Conservation (phyloP, 371 early-diverging fungal species). For the Zopfochytrium polystomum region DNA sequence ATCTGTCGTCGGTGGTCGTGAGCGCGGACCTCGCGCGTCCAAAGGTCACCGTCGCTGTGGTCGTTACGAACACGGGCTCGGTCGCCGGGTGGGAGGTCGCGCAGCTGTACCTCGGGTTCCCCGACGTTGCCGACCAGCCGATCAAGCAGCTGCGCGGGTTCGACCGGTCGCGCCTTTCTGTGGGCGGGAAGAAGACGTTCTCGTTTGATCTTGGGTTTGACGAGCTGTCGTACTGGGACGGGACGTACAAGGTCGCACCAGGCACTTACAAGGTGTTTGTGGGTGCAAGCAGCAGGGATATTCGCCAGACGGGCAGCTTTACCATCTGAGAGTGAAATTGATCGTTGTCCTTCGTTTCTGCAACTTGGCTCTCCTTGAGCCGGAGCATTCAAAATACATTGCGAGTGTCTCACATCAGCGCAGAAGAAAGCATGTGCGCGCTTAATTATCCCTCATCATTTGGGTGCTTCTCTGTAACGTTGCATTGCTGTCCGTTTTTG, state of each 20-base stretch:
- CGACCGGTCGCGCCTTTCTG: conserved; percentile 42
- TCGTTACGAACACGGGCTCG: conserved; percentile 47
- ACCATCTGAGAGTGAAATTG: too few relatives aligned
- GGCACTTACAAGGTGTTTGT: conserved; percentile 48
- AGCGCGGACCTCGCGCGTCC: not conserved
- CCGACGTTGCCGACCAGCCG: conserved; percentile 43
- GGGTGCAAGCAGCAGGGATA: conserved; percentile 53
- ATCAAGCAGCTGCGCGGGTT: conserved; percentile 54
- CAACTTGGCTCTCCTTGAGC: too few relatives aligned
- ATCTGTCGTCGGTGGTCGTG: conserved; percentile 22
- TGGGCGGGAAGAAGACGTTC: conserved; percentile 25
- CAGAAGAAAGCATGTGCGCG: too few relatives aligned
- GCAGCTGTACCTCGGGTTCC: conserved; percentile 54
- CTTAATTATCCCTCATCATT: too few relatives aligned
- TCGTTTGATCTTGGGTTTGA: conserved; percentile 33
- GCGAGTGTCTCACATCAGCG: too few relatives aligned
- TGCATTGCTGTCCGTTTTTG: too few relatives aligned
- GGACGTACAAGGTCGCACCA: conserved; percentile 39
- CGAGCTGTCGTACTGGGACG: conserved; percentile 45
- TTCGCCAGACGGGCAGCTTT: conserved; percentile 17
- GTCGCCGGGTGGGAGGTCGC: conserved; percentile 53
- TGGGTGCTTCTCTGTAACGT: too few relatives aligned
- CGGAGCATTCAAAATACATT: too few relatives aligned
- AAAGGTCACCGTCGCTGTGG: conserved; percentile 35
- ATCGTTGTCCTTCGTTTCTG: too few relatives aligned